These are phyloP conservation scores for Sungouiozyma ichnusensis DNA, from an alignment of 805 yeast genomes.

Conservation along the genomic window DNA sequence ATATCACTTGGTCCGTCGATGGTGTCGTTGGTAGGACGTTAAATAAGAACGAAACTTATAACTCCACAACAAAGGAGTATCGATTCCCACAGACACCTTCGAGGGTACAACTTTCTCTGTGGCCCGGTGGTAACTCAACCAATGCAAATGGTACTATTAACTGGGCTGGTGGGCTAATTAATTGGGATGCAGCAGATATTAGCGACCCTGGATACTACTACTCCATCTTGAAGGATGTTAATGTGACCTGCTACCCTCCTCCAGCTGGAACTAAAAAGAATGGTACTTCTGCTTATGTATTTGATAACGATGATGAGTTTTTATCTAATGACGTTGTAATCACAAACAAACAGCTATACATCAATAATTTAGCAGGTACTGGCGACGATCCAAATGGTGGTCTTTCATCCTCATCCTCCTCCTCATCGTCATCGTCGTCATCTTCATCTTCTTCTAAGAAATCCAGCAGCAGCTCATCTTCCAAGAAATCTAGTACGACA, in stretches of 20 bases:
- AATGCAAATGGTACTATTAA: constrained; percentile 54
- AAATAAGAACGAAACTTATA: constrained; percentile 47
- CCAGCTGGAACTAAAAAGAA: constrained; percentile 42
- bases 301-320: constrained; percentile 38
- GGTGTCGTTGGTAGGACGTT: constrained; percentile 59
- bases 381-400: constrained; percentile 49
- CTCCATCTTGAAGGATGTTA: constrained; percentile 48
- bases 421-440: constrained; percentile 4
- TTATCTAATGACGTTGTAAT: constrained; percentile 43
- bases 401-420: constrained; percentile 2
- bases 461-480: not conserved
- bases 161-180: constrained; percentile 83
- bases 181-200: constrained; percentile 75
- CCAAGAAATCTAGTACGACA: not conserved
- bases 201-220: constrained; percentile 72
- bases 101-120: constrained; percentile 58
- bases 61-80: constrained; percentile 47
- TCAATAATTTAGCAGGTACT: constrained; percentile 50
- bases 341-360: constrained; percentile 49
- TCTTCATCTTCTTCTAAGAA: constrained; percentile 4
- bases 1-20: constrained; percentile 61
- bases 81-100: constrained; percentile 67
- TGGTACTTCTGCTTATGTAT: constrained; percentile 45
- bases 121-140: constrained; percentile 63
- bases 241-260: constrained; percentile 61